These are phyloP conservation scores for Nannochloris sp. DNA, from an alignment of 139 green algal genomes.

Conservation along the genomic window DNA sequence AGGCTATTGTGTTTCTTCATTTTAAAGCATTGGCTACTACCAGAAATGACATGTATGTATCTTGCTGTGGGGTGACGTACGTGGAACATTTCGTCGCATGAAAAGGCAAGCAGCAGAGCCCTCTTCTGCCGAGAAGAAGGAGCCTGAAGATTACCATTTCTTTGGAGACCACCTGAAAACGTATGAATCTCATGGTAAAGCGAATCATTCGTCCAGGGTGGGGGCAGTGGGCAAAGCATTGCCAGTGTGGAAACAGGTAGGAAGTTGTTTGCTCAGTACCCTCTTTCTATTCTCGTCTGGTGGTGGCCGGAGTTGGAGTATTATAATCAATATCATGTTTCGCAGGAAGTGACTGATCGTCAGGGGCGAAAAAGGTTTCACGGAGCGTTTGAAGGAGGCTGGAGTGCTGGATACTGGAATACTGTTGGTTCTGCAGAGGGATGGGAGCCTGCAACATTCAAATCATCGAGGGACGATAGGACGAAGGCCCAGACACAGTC, in stretches of 20 bases:
- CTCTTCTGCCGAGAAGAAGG: no score
- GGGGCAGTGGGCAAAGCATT: neutral
- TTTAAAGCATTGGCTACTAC: no score
- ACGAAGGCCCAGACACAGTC: constrained; percentile 30
- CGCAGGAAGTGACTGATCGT: constrained; percentile 73
- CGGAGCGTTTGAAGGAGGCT: constrained; percentile 93
- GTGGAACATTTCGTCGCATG: no score
- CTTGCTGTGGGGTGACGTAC: no score
- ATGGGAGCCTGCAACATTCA: constrained; percentile 70
- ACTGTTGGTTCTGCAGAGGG: constrained; percentile 78
- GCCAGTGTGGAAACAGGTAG: constrained; percentile 47
- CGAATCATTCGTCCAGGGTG: no score
- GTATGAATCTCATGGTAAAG: no score
- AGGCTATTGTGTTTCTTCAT: no score
- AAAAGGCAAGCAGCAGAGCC: no score
- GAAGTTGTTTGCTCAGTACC: constrained; percentile 16
- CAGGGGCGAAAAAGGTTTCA: constrained; percentile 78
- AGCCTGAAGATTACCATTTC: no score
- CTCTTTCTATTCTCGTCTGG: neutral
- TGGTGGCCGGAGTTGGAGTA: neutral
- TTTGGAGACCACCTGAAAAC: no score
- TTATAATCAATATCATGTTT: neutral
- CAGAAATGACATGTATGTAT: no score
- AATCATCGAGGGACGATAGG: constrained; percentile 35
- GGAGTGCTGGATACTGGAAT: constrained; percentile 90